These are phyloP conservation scores for Leishmania gerbilli DNA, from an alignment of 208 protist genomes.

Conservation along the genomic window DNA sequence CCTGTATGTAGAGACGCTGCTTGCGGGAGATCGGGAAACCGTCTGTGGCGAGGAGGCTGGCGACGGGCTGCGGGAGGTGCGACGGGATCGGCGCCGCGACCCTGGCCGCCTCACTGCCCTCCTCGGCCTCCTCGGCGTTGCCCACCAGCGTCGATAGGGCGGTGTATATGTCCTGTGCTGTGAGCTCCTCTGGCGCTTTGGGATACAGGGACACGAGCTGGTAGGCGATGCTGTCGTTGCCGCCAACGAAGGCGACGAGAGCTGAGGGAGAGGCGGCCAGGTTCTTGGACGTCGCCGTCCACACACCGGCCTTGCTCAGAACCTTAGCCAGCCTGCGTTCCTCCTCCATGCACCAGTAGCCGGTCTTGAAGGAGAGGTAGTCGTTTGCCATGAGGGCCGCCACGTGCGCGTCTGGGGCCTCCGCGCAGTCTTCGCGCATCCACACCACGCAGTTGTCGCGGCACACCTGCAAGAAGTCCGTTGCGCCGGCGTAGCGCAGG, in stretches of 20 bases:
- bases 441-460: conserved; percentile 73
- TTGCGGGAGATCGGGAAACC: conserved; percentile 58
- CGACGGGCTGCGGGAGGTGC: conserved; percentile 29
- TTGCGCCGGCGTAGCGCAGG: conserved; percentile 45
- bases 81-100: conserved; percentile 6
- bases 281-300: conserved; percentile 24
- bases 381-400: conserved; percentile 37
- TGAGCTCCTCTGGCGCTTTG: conserved; percentile 36
- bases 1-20: conserved; percentile 55
- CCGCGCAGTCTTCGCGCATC: conserved; percentile 58
- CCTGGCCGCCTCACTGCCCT: background rate
- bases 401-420: conserved; percentile 20
- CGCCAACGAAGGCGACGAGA: conserved; percentile 58
- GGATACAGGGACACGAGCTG: conserved; percentile 27
- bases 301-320: conserved; percentile 26
- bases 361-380: conserved; percentile 66
- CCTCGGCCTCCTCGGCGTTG: conserved; percentile 4
- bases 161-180: conserved; percentile 33
- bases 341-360: conserved; percentile 71
- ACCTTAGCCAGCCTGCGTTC: conserved; percentile 30
- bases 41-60: conserved; percentile 36
- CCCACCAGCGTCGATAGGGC: conserved; percentile 34
- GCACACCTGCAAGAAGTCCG: conserved; percentile 66
- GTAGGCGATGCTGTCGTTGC: conserved; percentile 59
- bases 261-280: conserved; percentile 18